Conservation (phyloP, 805 yeast species). For the Lipomyces japonicus region DNA sequence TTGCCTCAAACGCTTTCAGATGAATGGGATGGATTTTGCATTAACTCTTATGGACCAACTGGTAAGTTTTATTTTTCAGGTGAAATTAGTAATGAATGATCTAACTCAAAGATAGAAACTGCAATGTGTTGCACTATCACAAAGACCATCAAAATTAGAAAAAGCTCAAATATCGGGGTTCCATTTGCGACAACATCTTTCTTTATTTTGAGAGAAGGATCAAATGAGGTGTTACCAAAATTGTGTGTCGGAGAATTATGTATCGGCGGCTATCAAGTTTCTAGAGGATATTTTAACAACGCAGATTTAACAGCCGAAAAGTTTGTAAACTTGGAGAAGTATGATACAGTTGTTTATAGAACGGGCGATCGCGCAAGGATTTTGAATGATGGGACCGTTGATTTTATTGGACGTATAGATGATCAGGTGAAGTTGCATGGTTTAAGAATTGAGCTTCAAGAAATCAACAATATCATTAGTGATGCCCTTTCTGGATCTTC, state of each 20-base stretch:
- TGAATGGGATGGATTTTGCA: slow-evolving; percentile 28
- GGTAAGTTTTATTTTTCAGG: slow-evolving; percentile 21
- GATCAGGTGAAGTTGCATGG: slow-evolving; percentile 34
- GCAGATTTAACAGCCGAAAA: slow-evolving; percentile 22
- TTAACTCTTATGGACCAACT: slow-evolving; percentile 32
- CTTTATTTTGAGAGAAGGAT: slow-evolving; percentile 14
- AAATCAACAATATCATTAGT: slow-evolving; percentile 26
- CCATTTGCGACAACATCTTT: slow-evolving; percentile 26
- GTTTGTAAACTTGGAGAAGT: slow-evolving; percentile 15
- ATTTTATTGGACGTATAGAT: slow-evolving; percentile 32
- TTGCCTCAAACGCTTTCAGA: slow-evolving; percentile 21
- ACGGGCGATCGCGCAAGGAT: slow-evolving; percentile 31
- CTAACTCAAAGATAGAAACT: slow-evolving; percentile 22
- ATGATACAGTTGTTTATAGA: slow-evolving; percentile 15
- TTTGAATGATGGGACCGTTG: slow-evolving; percentile 27
- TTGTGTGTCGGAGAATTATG: slow-evolving; percentile 32
- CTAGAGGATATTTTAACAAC: slow-evolving; percentile 24
- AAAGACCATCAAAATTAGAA: background rate
- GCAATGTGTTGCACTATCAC: slow-evolving; percentile 28
- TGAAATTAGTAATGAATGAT: no score
- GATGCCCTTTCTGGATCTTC: background rate
- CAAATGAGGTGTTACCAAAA: slow-evolving; percentile 21
- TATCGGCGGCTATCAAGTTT: slow-evolving; percentile 34
- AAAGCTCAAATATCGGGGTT: slow-evolving; percentile 23
- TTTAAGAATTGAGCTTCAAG: slow-evolving; percentile 32